phyloP scores from a whole-genome alignment of 176 grass and related monocot species.

The Cenchrus americanus region DNA sequence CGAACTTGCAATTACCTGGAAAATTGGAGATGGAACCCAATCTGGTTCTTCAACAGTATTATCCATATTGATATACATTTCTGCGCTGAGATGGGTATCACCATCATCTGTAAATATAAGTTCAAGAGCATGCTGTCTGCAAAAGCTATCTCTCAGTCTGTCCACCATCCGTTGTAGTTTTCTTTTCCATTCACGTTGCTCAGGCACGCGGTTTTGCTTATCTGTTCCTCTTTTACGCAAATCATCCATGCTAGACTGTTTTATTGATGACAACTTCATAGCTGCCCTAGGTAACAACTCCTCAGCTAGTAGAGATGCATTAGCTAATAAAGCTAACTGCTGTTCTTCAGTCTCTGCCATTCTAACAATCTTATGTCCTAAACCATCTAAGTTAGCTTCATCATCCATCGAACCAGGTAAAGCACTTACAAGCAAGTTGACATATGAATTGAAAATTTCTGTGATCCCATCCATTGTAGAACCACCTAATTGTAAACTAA shows the following conservation, averaged over 20 bases:
- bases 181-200: constrained; percentile 94
- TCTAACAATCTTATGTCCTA: constrained; percentile 87
- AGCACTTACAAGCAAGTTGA: constrained; percentile 83
- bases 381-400: constrained; percentile 77
- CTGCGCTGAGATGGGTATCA: constrained; percentile 77
- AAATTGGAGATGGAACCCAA: constrained; percentile 82
- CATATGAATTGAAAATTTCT: constrained; percentile 84
- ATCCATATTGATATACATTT: constrained; percentile 95
- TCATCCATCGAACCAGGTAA: constrained; percentile 87
- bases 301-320: constrained; percentile 92
- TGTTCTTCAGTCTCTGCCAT: constrained; percentile 87
- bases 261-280: constrained; percentile 70
- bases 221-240: constrained; percentile 61
- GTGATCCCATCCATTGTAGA: constrained; percentile 84
- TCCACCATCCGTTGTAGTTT: constrained; percentile 87
- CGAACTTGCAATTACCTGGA: constrained; percentile 71
- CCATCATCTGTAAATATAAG: constrained; percentile 98
- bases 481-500: constrained; percentile 88
- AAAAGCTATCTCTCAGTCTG: constrained; percentile 83
- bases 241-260: constrained; percentile 68
- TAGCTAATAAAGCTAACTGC: constrained; percentile 85
- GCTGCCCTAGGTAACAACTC: constrained; percentile 91
- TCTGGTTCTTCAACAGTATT: constrained; percentile 72
- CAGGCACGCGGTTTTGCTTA: constrained; percentile 74
- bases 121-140: constrained; percentile 91